These are phyloP conservation scores for Chytridiales sp. DNA, from an alignment of 371 early-diverging fungal species.

Conservation along the genomic window DNA sequence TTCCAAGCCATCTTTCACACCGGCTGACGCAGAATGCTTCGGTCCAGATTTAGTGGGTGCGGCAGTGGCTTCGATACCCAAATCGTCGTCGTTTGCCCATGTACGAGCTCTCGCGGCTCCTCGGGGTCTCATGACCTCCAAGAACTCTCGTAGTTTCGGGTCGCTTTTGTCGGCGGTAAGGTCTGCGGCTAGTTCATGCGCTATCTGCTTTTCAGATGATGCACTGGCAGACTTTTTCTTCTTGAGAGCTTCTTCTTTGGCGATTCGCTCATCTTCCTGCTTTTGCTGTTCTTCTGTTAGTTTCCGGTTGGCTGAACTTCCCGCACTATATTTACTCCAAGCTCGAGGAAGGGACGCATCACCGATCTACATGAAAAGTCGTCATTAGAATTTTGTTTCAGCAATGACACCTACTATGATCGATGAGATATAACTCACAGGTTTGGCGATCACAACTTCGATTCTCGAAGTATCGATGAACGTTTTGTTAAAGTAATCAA, in stretches of 20 bases:
- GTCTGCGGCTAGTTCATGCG: constrained; percentile 45
- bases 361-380: constrained; percentile 53
- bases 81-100: constrained; percentile 89
- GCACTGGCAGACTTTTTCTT: constrained; percentile 16
- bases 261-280: constrained; percentile 39
- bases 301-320: constrained; percentile 67
- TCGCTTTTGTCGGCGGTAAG: constrained; percentile 67
- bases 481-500: constrained; percentile 83
- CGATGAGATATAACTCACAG: constrained; percentile 49
- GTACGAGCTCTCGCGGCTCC: constrained; percentile 67
- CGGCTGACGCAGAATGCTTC: constrained; percentile 37
- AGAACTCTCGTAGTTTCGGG: constrained; percentile 81
- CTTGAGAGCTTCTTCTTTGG: constrained; percentile 17
- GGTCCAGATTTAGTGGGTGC: constrained; percentile 26
- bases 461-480: constrained; percentile 89
- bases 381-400: background rate
- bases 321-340: constrained; percentile 84
- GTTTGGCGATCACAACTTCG: constrained; percentile 81
- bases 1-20: background rate
- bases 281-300: constrained; percentile 36
- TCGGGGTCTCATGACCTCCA: constrained; percentile 87
- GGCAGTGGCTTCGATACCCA: constrained; percentile 9
- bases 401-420: background rate
- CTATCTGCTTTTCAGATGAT: constrained; percentile 42
- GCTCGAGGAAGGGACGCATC: constrained; percentile 78